Base-by-base conservation (phyloP, 2,329 filamentous ascomycete species). In the Alternaria ethzedia region DNA sequence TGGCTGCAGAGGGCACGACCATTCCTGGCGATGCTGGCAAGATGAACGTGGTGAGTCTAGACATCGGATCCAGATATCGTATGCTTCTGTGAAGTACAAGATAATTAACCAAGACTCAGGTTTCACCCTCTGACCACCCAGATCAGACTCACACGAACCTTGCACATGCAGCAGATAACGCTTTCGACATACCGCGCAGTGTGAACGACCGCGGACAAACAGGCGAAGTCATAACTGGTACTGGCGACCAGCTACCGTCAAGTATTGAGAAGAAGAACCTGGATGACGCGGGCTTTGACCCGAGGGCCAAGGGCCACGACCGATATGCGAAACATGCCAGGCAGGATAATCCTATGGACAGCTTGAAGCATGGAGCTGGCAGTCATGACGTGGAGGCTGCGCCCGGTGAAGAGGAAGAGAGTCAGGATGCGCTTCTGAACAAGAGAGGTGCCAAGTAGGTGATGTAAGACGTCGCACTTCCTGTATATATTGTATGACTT, bases 121-220 rank as follows among this genome's bases (percentile, higher is more conserved):
- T 86, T 63, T 82, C 83, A 13, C 86, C 84, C 3, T 80, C 83
- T 3, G 79, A 84, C 23, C 81, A 83, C 7, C 83, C 83, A 2
- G 82, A 85, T 66, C 82, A 86, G 65, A 73, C 81, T 49, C 70
- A 72, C 26, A 73, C 80, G 44, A 76, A 80, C 23, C 76, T 79
- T 25, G 80, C 81, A n/a, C 75, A 78, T 17, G 84, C 83, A 0
- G 84, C 82, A 8, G 82, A 84, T 62, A 86, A 87, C 63, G 71
- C 79, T 8, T 82, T 79, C 30, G 83, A 86, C 50, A 81, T 86
- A 61, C 82, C 85, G 5, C 72, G 77, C 41, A 65, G 69, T 10
- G 58, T 68, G 45, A 68, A 66, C 41, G 79, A 81, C 63, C 71
- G 69, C 4, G 78, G 77, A 11, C 66, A 69, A 3, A 80, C 78